Conservation (phyloP, 805 yeast genomes). For the Barnettozyma siamensis region DNA sequence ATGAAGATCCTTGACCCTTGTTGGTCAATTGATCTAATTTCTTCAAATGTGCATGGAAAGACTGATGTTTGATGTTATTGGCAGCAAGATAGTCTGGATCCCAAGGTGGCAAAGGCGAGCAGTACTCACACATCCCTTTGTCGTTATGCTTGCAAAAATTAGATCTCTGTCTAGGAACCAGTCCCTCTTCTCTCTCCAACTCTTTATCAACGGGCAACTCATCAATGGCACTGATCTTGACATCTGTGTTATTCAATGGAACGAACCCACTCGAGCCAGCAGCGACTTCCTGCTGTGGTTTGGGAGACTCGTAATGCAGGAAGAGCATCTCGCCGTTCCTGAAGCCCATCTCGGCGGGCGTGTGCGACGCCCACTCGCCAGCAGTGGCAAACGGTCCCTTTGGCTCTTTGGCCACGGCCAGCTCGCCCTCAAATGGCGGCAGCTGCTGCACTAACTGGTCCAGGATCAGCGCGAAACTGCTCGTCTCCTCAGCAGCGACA, state of each 20-base stretch:
- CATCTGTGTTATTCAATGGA: not conserved
- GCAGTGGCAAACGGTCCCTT: constrained; percentile 24
- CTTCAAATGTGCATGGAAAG: constrained; percentile 78
- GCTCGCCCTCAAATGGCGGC: constrained; percentile 21
- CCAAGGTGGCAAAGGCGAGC: constrained; percentile 95
- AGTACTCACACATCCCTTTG: constrained; percentile 96
- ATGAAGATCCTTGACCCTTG: constrained; percentile 52
- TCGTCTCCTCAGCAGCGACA: constrained; percentile 42
- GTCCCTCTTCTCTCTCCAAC: constrained; percentile 64
- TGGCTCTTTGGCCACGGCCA: constrained; percentile 23
- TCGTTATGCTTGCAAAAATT: constrained; percentile 79
- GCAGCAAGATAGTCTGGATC: constrained; percentile 71
- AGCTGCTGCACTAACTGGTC: constrained; percentile 30
- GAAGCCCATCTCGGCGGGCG: constrained; percentile 34
- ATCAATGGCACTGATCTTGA: constrained; percentile 22
- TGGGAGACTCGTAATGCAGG: constrained; percentile 24
- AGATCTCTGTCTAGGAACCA: constrained; percentile 59
- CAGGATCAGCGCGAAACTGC: constrained; percentile 40
- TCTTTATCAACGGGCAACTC: constrained; percentile 64
- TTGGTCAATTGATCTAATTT: constrained; percentile 64
- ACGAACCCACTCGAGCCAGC: constrained; percentile 5
- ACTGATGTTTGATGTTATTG: constrained; percentile 77
- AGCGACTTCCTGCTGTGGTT: not conserved
- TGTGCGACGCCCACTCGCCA: constrained; percentile 22
- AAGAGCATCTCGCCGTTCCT: constrained; percentile 46